Conservation (phyloP, 1,284 basidiomycete species). For the Waitea zeae region DNA sequence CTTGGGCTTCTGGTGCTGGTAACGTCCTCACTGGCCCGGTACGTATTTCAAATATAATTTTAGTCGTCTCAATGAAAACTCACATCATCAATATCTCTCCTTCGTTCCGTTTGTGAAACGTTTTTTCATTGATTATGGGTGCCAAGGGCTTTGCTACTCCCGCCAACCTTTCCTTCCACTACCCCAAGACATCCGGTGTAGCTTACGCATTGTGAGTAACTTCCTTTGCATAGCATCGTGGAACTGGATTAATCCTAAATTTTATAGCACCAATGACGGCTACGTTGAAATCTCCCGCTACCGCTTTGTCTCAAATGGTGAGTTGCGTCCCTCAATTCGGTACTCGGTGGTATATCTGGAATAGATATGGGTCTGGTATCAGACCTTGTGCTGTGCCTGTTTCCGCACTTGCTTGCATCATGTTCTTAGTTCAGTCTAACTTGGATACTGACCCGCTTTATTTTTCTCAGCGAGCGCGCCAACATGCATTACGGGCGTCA, state of each 20-base stretch:
- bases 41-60: conserved; percentile 18
- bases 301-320: conserved; percentile 72
- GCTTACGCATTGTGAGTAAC: conserved; percentile 72
- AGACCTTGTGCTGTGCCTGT: conserved; percentile 2
- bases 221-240: conserved; percentile 1
- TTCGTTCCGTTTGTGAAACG: too few species aligned
- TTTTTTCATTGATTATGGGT: too few species aligned
- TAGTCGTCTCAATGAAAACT: not conserved
- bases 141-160: conserved; percentile 83
- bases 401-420: not conserved
- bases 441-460: conserved; percentile 3
- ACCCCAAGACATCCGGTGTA: conserved; percentile 70
- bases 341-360: too few species aligned
- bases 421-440: not conserved
- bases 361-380: too few species aligned
- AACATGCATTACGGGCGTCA: conserved; percentile 67
- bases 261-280: conserved; percentile 39
- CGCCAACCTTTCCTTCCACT: conserved; percentile 60
- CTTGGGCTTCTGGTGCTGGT: conserved; percentile 71
- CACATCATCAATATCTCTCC: conserved; percentile 3
- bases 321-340: conserved; percentile 5
- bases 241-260: not conserved
- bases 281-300: conserved; percentile 82
- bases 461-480: conserved; percentile 42
- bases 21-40: conserved; percentile 73